Evolutionary conservation across 2,329 filamentous ascomycete species (phyloP), one percentile per base, ranked within the genome.

Genomic region (Hypoxylon sp.): DNA sequence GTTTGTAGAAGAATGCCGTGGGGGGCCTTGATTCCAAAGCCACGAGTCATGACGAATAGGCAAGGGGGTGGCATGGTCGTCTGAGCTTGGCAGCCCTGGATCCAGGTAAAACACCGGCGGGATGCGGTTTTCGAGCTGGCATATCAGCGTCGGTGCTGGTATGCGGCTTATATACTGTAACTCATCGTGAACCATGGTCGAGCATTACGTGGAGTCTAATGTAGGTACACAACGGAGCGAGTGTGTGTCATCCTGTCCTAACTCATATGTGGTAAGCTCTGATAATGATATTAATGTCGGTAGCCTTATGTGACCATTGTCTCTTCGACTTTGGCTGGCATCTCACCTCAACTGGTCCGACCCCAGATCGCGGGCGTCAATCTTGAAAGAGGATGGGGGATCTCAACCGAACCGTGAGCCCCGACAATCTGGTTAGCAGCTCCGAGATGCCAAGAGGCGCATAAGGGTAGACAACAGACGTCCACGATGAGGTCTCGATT

Each of bases 151-250:
- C 63, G 61, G 56, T 64, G 56, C 48, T 56, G 22, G 58, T 63
- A 66, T 68, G 66, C 68, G 62, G 68, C 65, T 71, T 68, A 66
- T 66, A 64, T 67, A 51, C 48, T 56, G 55, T 66, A 64, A 51
- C 49, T 61, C 58, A 46, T 57, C 53, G 30, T 37, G 69, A 69
- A 66, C 69, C 63, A 67, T 69, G 69, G 64, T 71, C 63, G 64
- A 44, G 17, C 22, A 54, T 57, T 54, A 40, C 54, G 51, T 68
- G 68, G 68, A 61, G 59, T 68, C 68, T 62, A 66, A 64, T 71
- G 61, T 66, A 63, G 63, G 63, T 62, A 69, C 64, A 33, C 53
- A 61, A 66, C 59, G 60, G 42, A 57, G 55, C 44, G 40, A 60
- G 64, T 58, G 61, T 58, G 60, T 67, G 42, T 42, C 59, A 61